Percentiles rank a stretch among this genome's conserved stretches.
Conservation (phyloP, 176 grass and related monocot species). For the Triticum monococcum region DNA sequence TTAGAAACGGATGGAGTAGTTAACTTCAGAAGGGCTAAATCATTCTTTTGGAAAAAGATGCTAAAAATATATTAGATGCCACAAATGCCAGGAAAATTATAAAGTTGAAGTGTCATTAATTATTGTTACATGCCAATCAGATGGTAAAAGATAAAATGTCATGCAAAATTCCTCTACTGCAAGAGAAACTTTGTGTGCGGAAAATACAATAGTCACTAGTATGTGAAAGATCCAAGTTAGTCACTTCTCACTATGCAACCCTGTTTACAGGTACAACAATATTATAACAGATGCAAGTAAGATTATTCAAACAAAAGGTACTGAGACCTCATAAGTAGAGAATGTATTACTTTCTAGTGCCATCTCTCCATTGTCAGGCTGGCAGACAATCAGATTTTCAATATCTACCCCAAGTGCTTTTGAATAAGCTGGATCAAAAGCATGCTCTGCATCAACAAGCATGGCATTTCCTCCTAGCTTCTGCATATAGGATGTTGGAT, state of each 20-base stretch:
- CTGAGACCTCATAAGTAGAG: constrained; percentile 3
- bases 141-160: background rate
- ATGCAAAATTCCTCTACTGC: background rate
- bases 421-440: constrained; percentile 97
- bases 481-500: constrained; percentile 44
- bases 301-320: background rate
- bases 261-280: constrained; percentile 14
- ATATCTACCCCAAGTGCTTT: constrained; percentile 94
- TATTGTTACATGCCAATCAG: background rate
- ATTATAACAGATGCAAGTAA: background rate
- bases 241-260: background rate
- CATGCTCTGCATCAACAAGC: constrained; percentile 99
- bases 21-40: constrained; percentile 15
- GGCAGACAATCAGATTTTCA: constrained; percentile 98
- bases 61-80: background rate
- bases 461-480: constrained; percentile 96
- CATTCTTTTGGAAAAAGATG: background rate
- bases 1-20: too few species aligned
- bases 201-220: background rate
- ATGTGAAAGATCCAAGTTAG: background rate
- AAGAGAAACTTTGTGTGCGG: background rate
- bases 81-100: background rate
- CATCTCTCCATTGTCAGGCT: constrained; percentile 98
- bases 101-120: background rate
- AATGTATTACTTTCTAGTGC: constrained; percentile 86